A percentile compares a stretch with the other conserved stretches of the same genome.
phyloP scores from a whole-genome alignment of 108 stramenopile genomes.

The Skeletonema potamos region DNA sequence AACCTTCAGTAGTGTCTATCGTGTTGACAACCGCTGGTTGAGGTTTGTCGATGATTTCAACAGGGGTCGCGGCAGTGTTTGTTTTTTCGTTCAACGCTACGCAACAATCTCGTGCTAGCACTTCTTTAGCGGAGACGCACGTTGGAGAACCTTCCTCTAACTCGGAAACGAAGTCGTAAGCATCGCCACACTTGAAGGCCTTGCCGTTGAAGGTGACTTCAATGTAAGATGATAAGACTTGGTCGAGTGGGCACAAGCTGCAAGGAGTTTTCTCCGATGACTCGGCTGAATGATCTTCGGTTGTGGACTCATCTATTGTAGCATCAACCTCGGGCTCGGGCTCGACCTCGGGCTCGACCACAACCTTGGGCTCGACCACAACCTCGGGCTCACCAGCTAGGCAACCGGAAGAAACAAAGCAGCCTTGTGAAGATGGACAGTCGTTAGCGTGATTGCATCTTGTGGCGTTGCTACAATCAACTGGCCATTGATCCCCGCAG shows the following conservation, averaged over 20 bases:
- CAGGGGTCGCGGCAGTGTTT: not conserved
- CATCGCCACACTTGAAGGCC: slow-evolving; percentile 3
- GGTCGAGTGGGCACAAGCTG: slow-evolving; percentile 7
- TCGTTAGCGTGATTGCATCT: slow-evolving; percentile 1
- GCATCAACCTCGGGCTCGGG: not conserved
- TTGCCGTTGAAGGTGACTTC: slow-evolving; percentile 9
- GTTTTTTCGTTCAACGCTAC: not conserved
- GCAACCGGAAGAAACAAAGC: not conserved
- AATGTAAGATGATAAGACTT: slow-evolving; percentile 1
- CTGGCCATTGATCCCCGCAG: slow-evolving; percentile 6
- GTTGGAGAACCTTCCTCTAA: not conserved
- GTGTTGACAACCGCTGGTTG: not conserved
- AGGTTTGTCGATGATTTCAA: not conserved
- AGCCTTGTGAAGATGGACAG: slow-evolving; percentile 6
- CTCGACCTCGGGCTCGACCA: not conserved
- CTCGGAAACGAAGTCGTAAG: not conserved
- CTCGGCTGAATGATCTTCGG: not conserved
- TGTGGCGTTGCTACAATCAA: slow-evolving; percentile 4
- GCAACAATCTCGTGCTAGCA: slow-evolving; percentile 2
- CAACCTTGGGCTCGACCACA: not conserved
- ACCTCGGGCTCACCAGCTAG: not conserved
- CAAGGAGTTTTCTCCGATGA: not conserved
- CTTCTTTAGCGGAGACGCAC: slow-evolving; percentile 4
- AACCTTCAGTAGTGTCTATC: not conserved
- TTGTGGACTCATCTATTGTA: not conserved